Base-by-base conservation (phyloP, 768 basidiomycete genomes). In the Paxillus rubicundulus region DNA sequence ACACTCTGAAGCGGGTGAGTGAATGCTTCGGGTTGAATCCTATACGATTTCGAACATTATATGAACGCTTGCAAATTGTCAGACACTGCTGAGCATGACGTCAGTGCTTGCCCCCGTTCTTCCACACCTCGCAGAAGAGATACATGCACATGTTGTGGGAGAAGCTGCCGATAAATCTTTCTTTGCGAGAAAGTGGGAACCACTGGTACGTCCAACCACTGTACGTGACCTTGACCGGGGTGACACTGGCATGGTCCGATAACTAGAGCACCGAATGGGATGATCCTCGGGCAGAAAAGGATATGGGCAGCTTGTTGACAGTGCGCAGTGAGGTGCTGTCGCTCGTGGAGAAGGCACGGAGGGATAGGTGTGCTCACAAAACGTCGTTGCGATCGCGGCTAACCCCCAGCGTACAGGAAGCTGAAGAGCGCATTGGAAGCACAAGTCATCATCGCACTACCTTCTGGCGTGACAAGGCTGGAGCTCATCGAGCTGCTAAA, bases 91-190 rank as follows among this genome's bases (percentile, higher is more conserved):
- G 27, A 85, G 82, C 2, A 80, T 92, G 71, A 82, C 82, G 1
- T 77, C 77, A 3, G 77, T 92, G 2, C 73, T 94, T 42, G 89
- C 92, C 0, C 96, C 96, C 0, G 84, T 98, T 24, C 74, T 92
- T 2, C 96, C 96, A 9, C 89, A 96, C 63, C 79, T 97, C 5
- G 89, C 92, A 0, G 94, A 97, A 69, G 96, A 98, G 68, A 82
- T 95, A 50, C 79, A 89, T 20, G 66, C 65, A 13, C 66, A 70
- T 17, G 48, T 52, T 41, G 52, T 32, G 30, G 55, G 49, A 0
- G 48, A 51, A 12, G 47, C 60, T 8, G 59, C 57, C 28, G 65
- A 58, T 0, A 66, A 54, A 0, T 94, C 91, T 0, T 77, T 90
- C n/a, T 96, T 94, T 61, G 73, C 74, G 54, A 76, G 72, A 3